Conservation (phyloP, 495 filamentous ascomycete genomes). For the Aspergillus ostianus region DNA sequence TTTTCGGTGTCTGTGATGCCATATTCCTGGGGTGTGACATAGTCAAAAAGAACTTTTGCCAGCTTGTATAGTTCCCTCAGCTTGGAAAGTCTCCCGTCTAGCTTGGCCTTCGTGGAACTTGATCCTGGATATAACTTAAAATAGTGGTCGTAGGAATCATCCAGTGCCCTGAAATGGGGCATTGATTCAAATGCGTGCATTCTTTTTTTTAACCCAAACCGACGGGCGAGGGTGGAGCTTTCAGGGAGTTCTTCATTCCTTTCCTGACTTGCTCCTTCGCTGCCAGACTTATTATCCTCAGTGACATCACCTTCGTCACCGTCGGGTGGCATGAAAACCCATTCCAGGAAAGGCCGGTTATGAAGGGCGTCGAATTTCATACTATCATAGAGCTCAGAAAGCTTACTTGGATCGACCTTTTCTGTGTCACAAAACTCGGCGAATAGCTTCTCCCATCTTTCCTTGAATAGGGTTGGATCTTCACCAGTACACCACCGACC, state of each 20-base stretch:
- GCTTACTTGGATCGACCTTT: slow-evolving; percentile 97
- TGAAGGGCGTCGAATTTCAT: slow-evolving; percentile 99
- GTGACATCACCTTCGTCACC: slow-evolving; percentile 54
- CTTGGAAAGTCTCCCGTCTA: slow-evolving; percentile 80
- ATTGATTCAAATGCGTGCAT: slow-evolving; percentile 41
- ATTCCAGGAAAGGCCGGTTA: slow-evolving; percentile 95
- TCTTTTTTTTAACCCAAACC: slow-evolving; percentile 48
- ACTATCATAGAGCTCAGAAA: slow-evolving; percentile 95
- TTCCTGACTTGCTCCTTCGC: slow-evolving; percentile 25
- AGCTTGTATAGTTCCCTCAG: slow-evolving; percentile 88
- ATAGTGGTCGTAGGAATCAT: slow-evolving; percentile 63
- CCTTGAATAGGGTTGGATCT: slow-evolving; percentile 89
- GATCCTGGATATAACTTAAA: slow-evolving; percentile 83
- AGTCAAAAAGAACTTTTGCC: slow-evolving; percentile 95
- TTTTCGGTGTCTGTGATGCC: slow-evolving; percentile 93
- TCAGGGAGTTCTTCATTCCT: slow-evolving; percentile 37
- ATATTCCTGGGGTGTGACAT: slow-evolving; percentile 97
- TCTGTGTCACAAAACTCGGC: slow-evolving; percentile 93
- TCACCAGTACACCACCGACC: slow-evolving; percentile 95
- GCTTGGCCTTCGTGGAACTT: slow-evolving; percentile 74
- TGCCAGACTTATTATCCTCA: slow-evolving; percentile 24
- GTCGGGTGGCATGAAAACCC: slow-evolving; percentile 84
- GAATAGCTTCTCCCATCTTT: slow-evolving; percentile 98
- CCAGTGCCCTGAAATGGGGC: slow-evolving; percentile 44
- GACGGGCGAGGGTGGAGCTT: slow-evolving; percentile 42